phyloP scores from a whole-genome alignment of 345 rosid species.

The Ceriops tagal region DNA sequence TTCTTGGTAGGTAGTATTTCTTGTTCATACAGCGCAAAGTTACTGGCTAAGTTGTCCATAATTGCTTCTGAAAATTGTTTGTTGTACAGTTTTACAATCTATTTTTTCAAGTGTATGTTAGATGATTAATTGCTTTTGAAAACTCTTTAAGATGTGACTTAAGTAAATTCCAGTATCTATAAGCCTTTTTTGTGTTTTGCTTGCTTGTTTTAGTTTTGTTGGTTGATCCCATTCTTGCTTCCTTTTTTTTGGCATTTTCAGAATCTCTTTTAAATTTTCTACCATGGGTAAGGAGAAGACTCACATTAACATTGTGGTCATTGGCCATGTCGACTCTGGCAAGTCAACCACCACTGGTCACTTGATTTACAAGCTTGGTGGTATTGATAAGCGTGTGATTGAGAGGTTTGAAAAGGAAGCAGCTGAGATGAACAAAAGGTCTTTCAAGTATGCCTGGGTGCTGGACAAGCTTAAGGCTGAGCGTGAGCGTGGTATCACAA shows the following conservation, averaged over 20 bases:
- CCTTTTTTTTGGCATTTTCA: background rate
- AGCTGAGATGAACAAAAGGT: slow-evolving; percentile 81
- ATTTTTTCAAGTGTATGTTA: too few species aligned
- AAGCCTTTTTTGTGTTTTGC: background rate
- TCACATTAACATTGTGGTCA: slow-evolving; percentile 28
- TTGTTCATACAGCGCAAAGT: too few species aligned
- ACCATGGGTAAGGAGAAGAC: slow-evolving; percentile 29
- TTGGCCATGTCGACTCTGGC: slow-evolving; percentile 47
- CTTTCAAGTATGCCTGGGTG: slow-evolving; percentile 83
- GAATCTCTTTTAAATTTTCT: slow-evolving; percentile 8
- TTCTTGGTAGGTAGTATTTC: too few species aligned
- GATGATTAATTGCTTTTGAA: too few species aligned
- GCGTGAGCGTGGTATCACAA: slow-evolving; percentile 78
- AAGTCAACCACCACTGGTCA: slow-evolving; percentile 76
- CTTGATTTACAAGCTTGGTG: slow-evolving; percentile 79
- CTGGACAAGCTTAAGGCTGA: slow-evolving; percentile 81
- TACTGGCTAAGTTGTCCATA: too few species aligned
- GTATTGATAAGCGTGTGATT: slow-evolving; percentile 79
- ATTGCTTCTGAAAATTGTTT: too few species aligned
- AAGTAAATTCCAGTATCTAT: background rate
- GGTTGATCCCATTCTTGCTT: too few species aligned
- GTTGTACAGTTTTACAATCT: too few species aligned
- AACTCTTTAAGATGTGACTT: too few species aligned
- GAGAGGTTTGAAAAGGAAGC: slow-evolving; percentile 81
- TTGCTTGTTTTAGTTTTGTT: too few species aligned